Conservation (phyloP, 805 yeast species). For the Jamesozyma piceae region DNA sequence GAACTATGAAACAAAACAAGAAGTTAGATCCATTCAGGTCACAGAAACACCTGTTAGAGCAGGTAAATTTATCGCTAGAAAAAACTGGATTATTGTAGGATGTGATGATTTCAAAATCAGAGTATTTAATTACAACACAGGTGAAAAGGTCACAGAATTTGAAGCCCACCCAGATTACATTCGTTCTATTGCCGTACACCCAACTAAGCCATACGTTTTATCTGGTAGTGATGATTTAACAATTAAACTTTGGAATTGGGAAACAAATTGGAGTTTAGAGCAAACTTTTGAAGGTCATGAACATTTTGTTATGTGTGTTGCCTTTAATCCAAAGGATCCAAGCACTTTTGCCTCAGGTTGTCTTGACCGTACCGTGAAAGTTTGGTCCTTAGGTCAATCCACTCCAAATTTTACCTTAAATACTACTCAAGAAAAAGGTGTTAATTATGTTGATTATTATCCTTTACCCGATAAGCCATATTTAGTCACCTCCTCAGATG, state of each 20-base stretch:
- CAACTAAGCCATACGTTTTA: conserved; percentile 78
- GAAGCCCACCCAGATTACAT: conserved; percentile 98
- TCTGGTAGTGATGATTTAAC: conserved; percentile 90
- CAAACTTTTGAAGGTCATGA: conserved; percentile 92
- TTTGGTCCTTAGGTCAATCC: conserved; percentile 87
- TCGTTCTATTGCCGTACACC: conserved; percentile 88
- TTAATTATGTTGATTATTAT: conserved; percentile 91
- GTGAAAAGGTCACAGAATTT: conserved; percentile 87
- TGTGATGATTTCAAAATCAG: conserved; percentile 92
- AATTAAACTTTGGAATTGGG: conserved; percentile 97
- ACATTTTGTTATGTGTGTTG: conserved; percentile 89
- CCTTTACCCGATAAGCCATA: conserved; percentile 97
- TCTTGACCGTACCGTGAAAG: conserved; percentile 89
- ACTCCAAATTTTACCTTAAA: conserved; percentile 83
- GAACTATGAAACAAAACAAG: conserved; percentile 76
- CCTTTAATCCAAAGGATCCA: conserved; percentile 95
- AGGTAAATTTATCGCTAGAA: conserved; percentile 88
- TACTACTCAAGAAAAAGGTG: conserved; percentile 90
- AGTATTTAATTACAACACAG: conserved; percentile 89
- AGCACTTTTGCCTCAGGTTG: conserved; percentile 96
- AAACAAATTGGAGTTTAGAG: conserved; percentile 78
- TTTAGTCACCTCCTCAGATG: conserved; percentile 84
- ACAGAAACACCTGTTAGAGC: conserved; percentile 95
- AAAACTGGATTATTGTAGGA: conserved; percentile 95
- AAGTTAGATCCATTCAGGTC: conserved; percentile 85